Evolutionary conservation across 2,329 filamentous ascomycete species (phyloP), one percentile per base, ranked within the genome.

Genomic region (Neodidymelliopsis sp.): DNA sequence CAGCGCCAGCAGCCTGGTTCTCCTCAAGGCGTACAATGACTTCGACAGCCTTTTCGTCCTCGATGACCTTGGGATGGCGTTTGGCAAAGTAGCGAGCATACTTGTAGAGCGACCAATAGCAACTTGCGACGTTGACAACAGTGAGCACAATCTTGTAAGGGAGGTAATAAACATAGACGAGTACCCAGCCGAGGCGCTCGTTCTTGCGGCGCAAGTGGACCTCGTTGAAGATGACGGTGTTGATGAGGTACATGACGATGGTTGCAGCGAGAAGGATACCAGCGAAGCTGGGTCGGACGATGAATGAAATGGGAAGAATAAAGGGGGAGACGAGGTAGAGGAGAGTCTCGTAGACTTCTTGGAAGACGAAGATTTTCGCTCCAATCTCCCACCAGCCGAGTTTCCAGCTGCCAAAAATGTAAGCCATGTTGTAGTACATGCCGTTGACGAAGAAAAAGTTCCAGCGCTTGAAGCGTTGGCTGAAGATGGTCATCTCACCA

Each of bases 401-500:
- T 44, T 75, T 76, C 79, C 79, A 81, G 49, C 67, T 74, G 9
- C 62, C 63, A 1, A 80, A 44, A 13, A 81, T 75, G 43, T 81
- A 81, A 4, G 62, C 56, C 55, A 79, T 62, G 54, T 80, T 76
- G 56, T 79, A 77, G 59, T 70, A 79, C 60, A 81, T 71, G 11
- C 78, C 73, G 29, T 76, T 76, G 2, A 79, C 74, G 41, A 79
- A 77, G 65, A 81, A 81, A 63, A 80, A 81, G 38, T 81, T 81
- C 79, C 79, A 81, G 11, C 78, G 66, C 39, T 72, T 71, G 56
- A 81, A 80, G 2, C 79, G 69, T 58, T 81, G 79, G 49, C 74
- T 75, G 63, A 77, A 79, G n/a, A 81, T 74, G 0, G 78, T 81
- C 76, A 78, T 80, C 57, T 81, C 79, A 8, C 79, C 79, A 43